These are phyloP conservation scores for Ceratocystis variospora DNA, from an alignment of 2,329 filamentous ascomycete genomes.

Conservation along the genomic window DNA sequence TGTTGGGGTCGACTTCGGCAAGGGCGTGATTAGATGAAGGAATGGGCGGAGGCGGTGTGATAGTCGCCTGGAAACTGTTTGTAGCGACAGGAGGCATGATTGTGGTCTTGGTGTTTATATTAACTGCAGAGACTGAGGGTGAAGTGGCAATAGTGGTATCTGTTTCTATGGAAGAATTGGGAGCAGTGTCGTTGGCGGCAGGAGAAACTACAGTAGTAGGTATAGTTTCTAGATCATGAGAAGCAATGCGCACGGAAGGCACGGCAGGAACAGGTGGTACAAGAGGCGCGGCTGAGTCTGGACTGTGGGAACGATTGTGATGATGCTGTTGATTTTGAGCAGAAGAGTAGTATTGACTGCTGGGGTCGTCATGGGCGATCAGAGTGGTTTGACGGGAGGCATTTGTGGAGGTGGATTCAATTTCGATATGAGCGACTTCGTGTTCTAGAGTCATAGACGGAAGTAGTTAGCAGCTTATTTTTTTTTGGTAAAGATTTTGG, in stretches of 20 bases:
- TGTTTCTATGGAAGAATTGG: not conserved
- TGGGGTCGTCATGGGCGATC: constrained; percentile 8
- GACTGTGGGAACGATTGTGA: not conserved
- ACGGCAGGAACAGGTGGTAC: not conserved
- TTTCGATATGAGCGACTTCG: constrained; percentile 12
- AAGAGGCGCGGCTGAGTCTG: not conserved
- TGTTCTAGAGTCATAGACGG: constrained; percentile 3
- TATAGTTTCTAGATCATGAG: constrained; percentile 7
- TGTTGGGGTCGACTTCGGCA: constrained; percentile 9
- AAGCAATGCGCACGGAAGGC: constrained; percentile 16
- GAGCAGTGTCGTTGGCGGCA: not conserved
- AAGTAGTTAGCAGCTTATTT: constrained; percentile 9
- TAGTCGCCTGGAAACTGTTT: constrained; percentile 13
- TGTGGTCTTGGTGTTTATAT: not conserved
- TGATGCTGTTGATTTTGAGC: not conserved
- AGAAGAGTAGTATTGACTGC: not conserved
- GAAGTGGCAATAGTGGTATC: not conserved
- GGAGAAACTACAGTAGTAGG: constrained; percentile 7
- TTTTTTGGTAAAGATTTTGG: not conserved
- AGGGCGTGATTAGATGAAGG: not conserved
- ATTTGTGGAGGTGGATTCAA: constrained; percentile 8
- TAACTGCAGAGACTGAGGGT: not conserved
- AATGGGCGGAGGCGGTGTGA: constrained; percentile 15
- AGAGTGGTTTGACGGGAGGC: constrained; percentile 14
- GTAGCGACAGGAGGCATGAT: not conserved